Percentiles rank a stretch among this genome's conserved stretches.
Evolutionary conservation across 441 rosid species (phyloP).

Genomic region (Capsella rubella): DNA sequence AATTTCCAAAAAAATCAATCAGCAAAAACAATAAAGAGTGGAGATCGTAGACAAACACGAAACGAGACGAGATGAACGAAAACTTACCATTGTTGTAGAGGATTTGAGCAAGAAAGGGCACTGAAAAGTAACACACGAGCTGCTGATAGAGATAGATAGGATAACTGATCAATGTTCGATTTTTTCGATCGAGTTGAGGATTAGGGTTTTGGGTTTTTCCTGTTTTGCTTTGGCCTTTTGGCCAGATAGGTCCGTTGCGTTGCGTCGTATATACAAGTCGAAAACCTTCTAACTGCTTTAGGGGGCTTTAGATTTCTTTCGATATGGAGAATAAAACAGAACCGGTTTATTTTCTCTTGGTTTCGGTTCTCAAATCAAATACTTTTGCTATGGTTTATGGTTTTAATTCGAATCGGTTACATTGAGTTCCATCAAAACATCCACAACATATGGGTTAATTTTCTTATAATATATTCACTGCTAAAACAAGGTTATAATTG

Average conservation of each 20-base stretch:
- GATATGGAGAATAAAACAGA: not conserved
- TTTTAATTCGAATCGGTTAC: not conserved
- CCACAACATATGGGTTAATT: not conserved
- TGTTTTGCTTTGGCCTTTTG: slow-evolving; percentile 1
- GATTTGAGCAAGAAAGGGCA: not conserved
- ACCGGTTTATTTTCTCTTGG: not conserved
- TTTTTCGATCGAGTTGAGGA: slow-evolving; percentile 1
- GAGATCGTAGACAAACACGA: slow-evolving; percentile 7
- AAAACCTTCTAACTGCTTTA: not conserved
- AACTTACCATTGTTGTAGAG: slow-evolving; percentile 35
- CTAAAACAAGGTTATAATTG: not conserved
- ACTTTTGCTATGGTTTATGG: slow-evolving; percentile 3
- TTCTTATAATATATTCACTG: not conserved
- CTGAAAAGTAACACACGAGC: not conserved
- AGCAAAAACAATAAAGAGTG: not conserved
- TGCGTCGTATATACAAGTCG: too few relatives aligned
- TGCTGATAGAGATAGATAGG: not conserved
- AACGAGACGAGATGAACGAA: not conserved
- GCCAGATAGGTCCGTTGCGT: too few relatives aligned
- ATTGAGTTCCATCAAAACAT: not conserved
- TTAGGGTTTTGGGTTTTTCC: slow-evolving; percentile 32
- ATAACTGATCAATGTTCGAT: slow-evolving; percentile 11
- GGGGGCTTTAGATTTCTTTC: not conserved
- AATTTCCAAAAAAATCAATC: slow-evolving; percentile 19
- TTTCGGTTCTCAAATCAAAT: not conserved